A percentile compares a stretch with the other conserved stretches of the same genome.
These are phyloP conservation scores for Cymodocea nodosa DNA, from an alignment of 116 monocot species.

Conservation along the genomic window DNA sequence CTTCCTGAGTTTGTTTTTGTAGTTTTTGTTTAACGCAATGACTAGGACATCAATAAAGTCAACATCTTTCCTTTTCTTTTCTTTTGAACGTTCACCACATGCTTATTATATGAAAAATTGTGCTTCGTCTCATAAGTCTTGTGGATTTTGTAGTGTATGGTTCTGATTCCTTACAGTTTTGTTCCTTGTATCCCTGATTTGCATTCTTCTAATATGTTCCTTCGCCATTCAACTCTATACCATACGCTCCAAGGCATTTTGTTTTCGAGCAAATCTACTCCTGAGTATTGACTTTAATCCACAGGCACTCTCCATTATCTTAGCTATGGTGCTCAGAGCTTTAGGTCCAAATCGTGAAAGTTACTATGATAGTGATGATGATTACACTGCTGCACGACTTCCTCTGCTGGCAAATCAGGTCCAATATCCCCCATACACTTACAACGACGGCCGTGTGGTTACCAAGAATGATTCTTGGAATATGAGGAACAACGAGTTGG, in stretches of 20 bases:
- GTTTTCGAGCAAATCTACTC: neutral
- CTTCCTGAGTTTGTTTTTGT: too few relatives aligned
- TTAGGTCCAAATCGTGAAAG: constrained; percentile 48
- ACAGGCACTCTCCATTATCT: constrained; percentile 55
- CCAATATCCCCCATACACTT: constrained; percentile 15
- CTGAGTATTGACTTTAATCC: neutral
- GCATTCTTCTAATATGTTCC: too few relatives aligned
- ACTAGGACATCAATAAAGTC: too few relatives aligned
- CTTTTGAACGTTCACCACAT: too few relatives aligned
- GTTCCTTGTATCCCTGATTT: too few relatives aligned
- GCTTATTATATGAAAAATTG: too few relatives aligned
- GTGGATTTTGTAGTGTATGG: too few relatives aligned
- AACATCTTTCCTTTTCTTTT: too few relatives aligned
- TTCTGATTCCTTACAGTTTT: too few relatives aligned
- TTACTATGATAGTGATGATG: constrained; percentile 79
- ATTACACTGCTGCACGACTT: constrained; percentile 45
- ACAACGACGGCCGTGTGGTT: constrained; percentile 5
- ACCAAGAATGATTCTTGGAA: constrained; percentile 23
- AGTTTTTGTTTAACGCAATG: too few relatives aligned
- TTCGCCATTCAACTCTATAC: neutral
- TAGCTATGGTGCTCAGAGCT: constrained; percentile 56
- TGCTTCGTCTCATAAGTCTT: too few relatives aligned
- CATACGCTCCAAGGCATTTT: neutral
- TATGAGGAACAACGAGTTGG: constrained; percentile 15
- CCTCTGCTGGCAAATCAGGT: constrained; percentile 60